Evolutionary conservation across 2,329 filamentous ascomycete species (phyloP), one percentile per base, ranked within the genome.

Genomic region (Fusarium poae): DNA sequence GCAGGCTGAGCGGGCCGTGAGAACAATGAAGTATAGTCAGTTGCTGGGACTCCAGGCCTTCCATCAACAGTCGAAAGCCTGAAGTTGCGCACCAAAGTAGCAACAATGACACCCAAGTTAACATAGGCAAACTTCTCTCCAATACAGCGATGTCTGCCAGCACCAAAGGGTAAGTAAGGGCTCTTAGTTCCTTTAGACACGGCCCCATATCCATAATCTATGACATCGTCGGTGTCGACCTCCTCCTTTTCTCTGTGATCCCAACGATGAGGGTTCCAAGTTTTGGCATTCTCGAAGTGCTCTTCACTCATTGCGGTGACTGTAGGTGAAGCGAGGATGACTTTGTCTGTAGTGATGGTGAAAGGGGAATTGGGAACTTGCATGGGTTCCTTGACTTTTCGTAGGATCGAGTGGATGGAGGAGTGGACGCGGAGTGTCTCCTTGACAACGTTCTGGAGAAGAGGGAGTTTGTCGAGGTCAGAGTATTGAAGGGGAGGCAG

Each of bases 61-160:
- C 86, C 88, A 55, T 87, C 84, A 7, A 85, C 68, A 44, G 89
- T 90, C 48, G 76, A 79, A 44, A 92, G 82, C 75, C 84, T 87
- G 74, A 92, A 85, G 48, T 88, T 80, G 13, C 89, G 81, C 12
- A 92, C 84, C 62, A 92, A 77, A 0, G 84, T 88, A 1, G 85
- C 84, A 25, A 92, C 78, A 63, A 93, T 92, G 11, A 88, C 87
- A 18, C 85, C 84, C 42, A 93, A 76, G 74, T 93, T 91, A 44
- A 91, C 78, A 72, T 92, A 92, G 1, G 91, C 90, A 76, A 92
- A 93, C 75, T 92, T 90, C 80, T 93, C 91, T 20, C 91, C 91
- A 61, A 93, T 92, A 72, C 91, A 93, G 21, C 91, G 82, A 77
- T 93, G 91, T 44, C 91, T 82, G 1, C 91, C 91, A 0, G 89